These are phyloP conservation scores for Zalaria sp. DNA, from an alignment of 2,329 filamentous ascomycete genomes.

Conservation along the genomic window DNA sequence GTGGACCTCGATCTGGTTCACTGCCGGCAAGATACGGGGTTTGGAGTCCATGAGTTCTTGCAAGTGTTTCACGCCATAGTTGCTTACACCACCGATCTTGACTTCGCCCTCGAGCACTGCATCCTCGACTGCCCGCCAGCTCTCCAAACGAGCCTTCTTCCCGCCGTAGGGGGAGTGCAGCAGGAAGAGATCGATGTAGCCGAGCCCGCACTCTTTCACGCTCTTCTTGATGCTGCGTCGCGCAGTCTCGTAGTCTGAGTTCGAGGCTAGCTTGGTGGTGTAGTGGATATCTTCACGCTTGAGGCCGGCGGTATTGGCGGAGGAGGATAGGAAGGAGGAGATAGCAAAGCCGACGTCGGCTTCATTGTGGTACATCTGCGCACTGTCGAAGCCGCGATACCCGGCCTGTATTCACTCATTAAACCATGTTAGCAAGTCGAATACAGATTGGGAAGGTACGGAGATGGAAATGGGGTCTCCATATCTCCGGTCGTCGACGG, in stretches of 20 bases:
- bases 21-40: constrained; percentile 48
- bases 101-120: constrained; percentile 59
- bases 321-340: constrained; percentile 35
- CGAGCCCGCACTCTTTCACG: constrained; percentile 50
- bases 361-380: constrained; percentile 60
- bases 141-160: constrained; percentile 49
- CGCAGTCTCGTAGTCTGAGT: constrained; percentile 52
- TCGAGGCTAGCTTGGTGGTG: constrained; percentile 63
- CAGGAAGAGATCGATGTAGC: constrained; percentile 67
- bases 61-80: constrained; percentile 62
- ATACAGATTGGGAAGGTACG: too few relatives aligned
- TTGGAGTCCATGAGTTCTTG: constrained; percentile 53
- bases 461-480: too few relatives aligned
- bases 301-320: constrained; percentile 35
- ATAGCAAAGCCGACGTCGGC: constrained; percentile 54
- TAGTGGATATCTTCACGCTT: constrained; percentile 61
- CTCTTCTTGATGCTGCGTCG: constrained; percentile 51
- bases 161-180: constrained; percentile 71
- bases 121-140: constrained; percentile 66
- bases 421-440: too few relatives aligned
- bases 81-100: constrained; percentile 59
- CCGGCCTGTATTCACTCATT: constrained; percentile 20
- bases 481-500: background rate
- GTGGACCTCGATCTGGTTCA: constrained; percentile 74
- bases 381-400: constrained; percentile 41